Evolutionary conservation across 805 yeast species (phyloP).

Genomic region (Sugiyamaella boreocaroliniensis): DNA sequence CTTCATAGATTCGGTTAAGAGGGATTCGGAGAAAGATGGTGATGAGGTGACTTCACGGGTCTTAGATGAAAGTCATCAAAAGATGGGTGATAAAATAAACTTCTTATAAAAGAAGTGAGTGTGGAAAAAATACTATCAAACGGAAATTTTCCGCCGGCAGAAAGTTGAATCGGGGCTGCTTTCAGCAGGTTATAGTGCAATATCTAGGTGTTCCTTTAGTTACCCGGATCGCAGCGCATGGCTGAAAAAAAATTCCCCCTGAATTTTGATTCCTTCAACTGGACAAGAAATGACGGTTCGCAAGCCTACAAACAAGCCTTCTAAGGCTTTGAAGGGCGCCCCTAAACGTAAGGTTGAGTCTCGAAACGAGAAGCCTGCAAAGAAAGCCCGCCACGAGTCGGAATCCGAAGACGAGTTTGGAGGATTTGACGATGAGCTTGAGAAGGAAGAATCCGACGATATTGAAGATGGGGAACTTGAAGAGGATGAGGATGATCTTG

Average conservation of each 20-base stretch:
- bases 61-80: too few relatives aligned
- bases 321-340: background rate
- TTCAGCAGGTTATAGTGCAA: too few relatives aligned
- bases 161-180: too few relatives aligned
- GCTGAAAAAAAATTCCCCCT: background rate
- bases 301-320: background rate
- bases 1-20: background rate
- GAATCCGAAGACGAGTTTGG: slow-evolving; percentile 1
- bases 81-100: too few relatives aligned
- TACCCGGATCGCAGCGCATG: background rate
- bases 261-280: background rate
- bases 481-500: slow-evolving; percentile 13
- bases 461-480: slow-evolving; percentile 3
- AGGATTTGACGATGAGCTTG: slow-evolving; percentile 1
- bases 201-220: too few relatives aligned
- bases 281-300: background rate
- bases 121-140: too few relatives aligned
- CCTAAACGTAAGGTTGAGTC: background rate
- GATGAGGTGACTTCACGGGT: too few relatives aligned
- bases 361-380: background rate
- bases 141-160: too few relatives aligned
- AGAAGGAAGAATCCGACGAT: slow-evolving; percentile 4
- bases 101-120: too few relatives aligned
- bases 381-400: background rate
- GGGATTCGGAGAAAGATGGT: too few relatives aligned